Evolutionary conservation across 2,329 filamentous ascomycete species (phyloP).

Genomic region (Fusarium tricinctum): DNA sequence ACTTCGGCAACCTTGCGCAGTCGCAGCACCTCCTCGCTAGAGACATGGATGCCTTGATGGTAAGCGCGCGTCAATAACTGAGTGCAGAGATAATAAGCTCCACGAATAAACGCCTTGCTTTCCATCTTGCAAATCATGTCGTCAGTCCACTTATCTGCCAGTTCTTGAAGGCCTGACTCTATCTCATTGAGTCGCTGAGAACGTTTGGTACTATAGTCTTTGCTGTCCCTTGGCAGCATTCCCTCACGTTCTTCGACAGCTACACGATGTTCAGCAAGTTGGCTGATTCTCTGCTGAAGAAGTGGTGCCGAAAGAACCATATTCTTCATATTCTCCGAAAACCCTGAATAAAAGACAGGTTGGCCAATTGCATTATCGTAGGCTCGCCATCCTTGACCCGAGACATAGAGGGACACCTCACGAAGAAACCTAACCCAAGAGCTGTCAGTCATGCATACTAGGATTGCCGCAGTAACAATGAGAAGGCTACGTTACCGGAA

Average conservation of each 20-base stretch:
- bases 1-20: conserved; percentile 85
- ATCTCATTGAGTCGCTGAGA: conserved; percentile 73
- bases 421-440: conserved; percentile 78
- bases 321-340: conserved; percentile 89
- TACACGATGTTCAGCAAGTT: conserved; percentile 82
- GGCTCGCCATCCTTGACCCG: conserved; percentile 93
- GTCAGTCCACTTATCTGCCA: conserved; percentile 89
- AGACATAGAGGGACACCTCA: conserved; percentile 93
- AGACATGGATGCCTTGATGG: conserved; percentile 97
- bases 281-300: conserved; percentile 78
- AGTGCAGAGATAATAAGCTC: conserved; percentile 90
- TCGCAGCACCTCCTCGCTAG: conserved; percentile 90
- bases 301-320: conserved; percentile 82
- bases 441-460: conserved; percentile 23
- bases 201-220: conserved; percentile 65
- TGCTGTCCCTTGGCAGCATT: conserved; percentile 69
- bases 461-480: neutral
- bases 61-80: conserved; percentile 94
- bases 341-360: conserved; percentile 92
- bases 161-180: conserved; percentile 79
- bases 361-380: conserved; percentile 94
- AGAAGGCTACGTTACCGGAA: conserved; percentile 62
- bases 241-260: conserved; percentile 83
- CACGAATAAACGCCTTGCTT: conserved; percentile 90
- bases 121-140: conserved; percentile 99